phyloP scores from a whole-genome alignment of 73 alveolate genomes.

The Tetrahymena thermophila region DNA sequence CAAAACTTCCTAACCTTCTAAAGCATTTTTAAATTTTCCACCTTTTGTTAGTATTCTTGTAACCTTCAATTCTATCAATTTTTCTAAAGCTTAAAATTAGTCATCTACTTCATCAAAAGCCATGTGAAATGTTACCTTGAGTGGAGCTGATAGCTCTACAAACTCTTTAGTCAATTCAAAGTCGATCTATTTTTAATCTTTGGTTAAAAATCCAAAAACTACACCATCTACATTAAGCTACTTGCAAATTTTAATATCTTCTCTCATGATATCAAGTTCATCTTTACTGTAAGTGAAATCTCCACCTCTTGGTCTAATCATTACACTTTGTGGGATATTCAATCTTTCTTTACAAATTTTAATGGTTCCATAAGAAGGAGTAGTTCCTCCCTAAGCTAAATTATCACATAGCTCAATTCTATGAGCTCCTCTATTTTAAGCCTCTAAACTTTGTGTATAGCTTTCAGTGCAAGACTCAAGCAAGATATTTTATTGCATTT shows the following conservation, averaged over 20 bases:
- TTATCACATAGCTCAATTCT: conserved; percentile 62
- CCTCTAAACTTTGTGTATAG: conserved; percentile 41
- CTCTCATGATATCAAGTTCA: conserved; percentile 55
- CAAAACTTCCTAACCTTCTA: conserved; percentile 55
- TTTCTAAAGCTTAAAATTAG: conserved; percentile 43
- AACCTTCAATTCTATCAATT: conserved; percentile 42
- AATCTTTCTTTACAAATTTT: conserved; percentile 47
- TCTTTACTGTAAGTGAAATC: conserved; percentile 47
- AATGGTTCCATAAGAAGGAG: conserved; percentile 65
- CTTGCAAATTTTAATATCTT: conserved; percentile 51
- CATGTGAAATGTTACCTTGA: conserved; percentile 61
- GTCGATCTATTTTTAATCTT: conserved; percentile 40
- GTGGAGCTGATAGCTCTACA: conserved; percentile 45
- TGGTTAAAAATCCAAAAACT: conserved; percentile 52
- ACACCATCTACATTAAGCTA: conserved; percentile 47
- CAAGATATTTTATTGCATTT: background rate
- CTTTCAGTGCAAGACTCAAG: conserved; percentile 50
- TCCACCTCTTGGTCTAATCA: conserved; percentile 74
- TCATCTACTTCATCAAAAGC: conserved; percentile 62
- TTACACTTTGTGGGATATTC: conserved; percentile 43
- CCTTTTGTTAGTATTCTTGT: conserved; percentile 70
- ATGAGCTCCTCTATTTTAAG: conserved; percentile 53
- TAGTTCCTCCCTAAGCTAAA: conserved; percentile 50
- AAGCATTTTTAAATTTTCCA: conserved; percentile 48
- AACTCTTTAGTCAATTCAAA: conserved; percentile 34